phyloP scores from a whole-genome alignment of 352 stramenopile species.

The Pythium brassicae region DNA sequence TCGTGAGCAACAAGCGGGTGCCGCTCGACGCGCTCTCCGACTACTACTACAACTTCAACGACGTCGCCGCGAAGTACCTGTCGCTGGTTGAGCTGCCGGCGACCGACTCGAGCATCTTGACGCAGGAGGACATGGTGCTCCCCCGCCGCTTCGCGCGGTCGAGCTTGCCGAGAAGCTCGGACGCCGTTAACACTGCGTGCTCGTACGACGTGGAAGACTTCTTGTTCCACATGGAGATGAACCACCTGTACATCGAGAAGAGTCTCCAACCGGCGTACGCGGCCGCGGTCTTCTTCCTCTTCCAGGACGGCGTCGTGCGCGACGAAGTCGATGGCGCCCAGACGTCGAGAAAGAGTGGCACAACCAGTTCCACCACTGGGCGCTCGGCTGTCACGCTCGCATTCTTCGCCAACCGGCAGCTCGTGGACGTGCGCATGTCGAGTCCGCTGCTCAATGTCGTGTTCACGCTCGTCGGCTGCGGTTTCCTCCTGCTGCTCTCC shows the following conservation, averaged over 20 bases:
- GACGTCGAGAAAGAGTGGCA: too few relatives aligned
- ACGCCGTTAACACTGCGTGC: neutral
- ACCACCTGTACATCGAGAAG: constrained; percentile 37
- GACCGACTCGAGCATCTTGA: neutral
- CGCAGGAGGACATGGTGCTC: neutral
- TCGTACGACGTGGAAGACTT: neutral
- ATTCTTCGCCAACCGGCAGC: constrained; percentile 8
- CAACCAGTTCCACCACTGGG: too few relatives aligned
- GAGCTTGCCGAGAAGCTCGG: neutral
- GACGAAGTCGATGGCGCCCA: neutral
- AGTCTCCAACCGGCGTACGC: constrained; percentile 36
- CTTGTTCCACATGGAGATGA: constrained; percentile 20
- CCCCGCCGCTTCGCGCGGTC: neutral
- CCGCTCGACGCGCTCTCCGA: neutral
- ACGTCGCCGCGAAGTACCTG: neutral
- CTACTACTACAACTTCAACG: neutral
- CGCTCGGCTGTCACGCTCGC: neutral
- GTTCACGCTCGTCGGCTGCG: constrained; percentile 4
- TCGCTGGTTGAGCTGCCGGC: neutral
- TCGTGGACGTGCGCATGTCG: constrained; percentile 6
- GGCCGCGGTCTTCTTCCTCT: constrained; percentile 42
- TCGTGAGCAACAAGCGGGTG: neutral
- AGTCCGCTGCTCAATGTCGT: constrained; percentile 4
- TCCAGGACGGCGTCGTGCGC: constrained; percentile 29
- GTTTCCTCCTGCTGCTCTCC: neutral